Conservation (phyloP, 1,284 basidiomycete genomes). For the Rhodotorula sp. region DNA sequence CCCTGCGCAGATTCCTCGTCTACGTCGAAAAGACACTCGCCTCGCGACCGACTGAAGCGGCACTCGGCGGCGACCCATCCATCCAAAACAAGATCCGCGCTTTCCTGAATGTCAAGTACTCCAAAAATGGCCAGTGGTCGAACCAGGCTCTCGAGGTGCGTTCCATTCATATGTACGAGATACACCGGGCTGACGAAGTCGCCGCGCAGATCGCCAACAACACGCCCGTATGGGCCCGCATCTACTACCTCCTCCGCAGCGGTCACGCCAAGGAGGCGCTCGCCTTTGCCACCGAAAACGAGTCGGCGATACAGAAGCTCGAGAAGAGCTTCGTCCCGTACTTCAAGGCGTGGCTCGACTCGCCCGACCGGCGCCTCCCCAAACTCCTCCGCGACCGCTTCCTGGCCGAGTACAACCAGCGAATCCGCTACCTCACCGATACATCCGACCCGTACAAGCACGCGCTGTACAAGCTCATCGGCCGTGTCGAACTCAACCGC, state of each 20-base stretch:
- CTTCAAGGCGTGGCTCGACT: conserved; percentile 83
- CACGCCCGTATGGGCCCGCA: conserved; percentile 85
- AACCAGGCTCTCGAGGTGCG: conserved; percentile 72
- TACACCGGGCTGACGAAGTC: not conserved
- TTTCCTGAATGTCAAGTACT: conserved; percentile 71
- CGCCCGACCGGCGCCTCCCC: conserved; percentile 70
- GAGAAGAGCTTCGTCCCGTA: conserved; percentile 81
- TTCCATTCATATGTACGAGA: not conserved
- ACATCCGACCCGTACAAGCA: conserved; percentile 83
- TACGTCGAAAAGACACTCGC: conserved; percentile 82
- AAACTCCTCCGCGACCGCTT: conserved; percentile 80
- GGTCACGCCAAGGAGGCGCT: conserved; percentile 80
- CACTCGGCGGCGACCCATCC: conserved; percentile 87
- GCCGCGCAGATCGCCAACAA: conserved; percentile 67
- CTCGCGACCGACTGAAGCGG: conserved; percentile 76
- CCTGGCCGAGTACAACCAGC: conserved; percentile 83
- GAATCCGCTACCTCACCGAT: conserved; percentile 75
- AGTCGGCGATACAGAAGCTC: conserved; percentile 70
- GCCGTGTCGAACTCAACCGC: conserved; percentile 79
- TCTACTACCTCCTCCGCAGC: conserved; percentile 86
- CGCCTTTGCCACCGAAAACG: conserved; percentile 67
- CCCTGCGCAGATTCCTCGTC: conserved; percentile 63
- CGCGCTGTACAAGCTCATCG: conserved; percentile 92
- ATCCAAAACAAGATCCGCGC: conserved; percentile 84
- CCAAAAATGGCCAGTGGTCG: conserved; percentile 73